Evolutionary conservation across 2,329 filamentous ascomycete species (phyloP).

Genomic region (Cryoendolithus antarcticus): DNA sequence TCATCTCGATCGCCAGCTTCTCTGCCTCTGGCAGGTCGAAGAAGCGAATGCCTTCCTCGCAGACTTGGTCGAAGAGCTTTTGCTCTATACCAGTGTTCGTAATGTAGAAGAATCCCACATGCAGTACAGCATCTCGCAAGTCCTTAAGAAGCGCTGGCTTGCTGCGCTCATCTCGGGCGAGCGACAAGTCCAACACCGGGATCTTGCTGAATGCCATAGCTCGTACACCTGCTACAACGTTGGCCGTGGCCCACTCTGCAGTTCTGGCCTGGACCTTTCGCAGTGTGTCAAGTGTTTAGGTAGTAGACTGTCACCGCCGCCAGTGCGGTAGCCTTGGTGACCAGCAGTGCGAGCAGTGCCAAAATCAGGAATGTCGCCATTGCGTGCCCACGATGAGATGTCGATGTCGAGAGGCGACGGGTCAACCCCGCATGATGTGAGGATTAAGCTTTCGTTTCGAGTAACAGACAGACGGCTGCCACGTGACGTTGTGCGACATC

Average conservation of each 20-base stretch:
- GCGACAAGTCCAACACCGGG: slow-evolving; percentile 63
- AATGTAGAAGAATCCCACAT: slow-evolving; percentile 81
- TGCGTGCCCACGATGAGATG: slow-evolving; percentile 1
- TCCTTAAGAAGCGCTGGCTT: slow-evolving; percentile 61
- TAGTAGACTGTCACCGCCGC: slow-evolving; percentile 7
- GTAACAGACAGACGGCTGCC: too few relatives aligned
- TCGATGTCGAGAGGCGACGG: too few relatives aligned
- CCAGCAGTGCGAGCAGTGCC: slow-evolving; percentile 9
- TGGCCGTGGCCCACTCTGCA: neutral
- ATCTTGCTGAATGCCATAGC: slow-evolving; percentile 51
- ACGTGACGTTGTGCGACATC: too few relatives aligned
- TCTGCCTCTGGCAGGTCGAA: slow-evolving; percentile 66
- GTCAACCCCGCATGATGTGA: too few relatives aligned
- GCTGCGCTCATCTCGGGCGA: slow-evolving; percentile 48
- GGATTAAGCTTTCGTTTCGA: too few relatives aligned
- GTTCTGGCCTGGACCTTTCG: too few relatives aligned
- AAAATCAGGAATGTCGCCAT: slow-evolving; percentile 10
- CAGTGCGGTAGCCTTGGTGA: slow-evolving; percentile 10
- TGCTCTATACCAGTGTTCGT: slow-evolving; percentile 64
- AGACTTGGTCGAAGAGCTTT: slow-evolving; percentile 51
- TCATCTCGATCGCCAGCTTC: slow-evolving; percentile 51
- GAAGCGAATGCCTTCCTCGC: slow-evolving; percentile 56
- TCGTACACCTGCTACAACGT: neutral
- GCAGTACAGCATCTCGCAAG: slow-evolving; percentile 63
- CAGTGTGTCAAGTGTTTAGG: slow-evolving; percentile 4